phyloP scores from a whole-genome alignment of 1,284 basidiomycete species.

The Thecaphora thlaspeos region DNA sequence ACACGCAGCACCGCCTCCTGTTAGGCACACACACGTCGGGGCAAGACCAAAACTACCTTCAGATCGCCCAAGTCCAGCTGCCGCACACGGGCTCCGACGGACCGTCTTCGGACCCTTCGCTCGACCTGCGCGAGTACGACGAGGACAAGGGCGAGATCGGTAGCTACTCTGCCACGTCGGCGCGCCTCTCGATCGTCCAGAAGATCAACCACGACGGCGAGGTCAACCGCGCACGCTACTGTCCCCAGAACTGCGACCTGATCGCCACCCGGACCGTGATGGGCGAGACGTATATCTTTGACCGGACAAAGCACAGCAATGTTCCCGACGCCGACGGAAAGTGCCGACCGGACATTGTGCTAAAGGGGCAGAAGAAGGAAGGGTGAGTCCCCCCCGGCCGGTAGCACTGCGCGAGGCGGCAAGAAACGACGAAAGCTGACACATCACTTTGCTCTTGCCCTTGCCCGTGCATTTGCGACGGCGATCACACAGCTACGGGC shows the following conservation, averaged over 20 bases:
- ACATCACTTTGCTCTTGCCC: too few relatives aligned
- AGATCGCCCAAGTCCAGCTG: conserved; percentile 86
- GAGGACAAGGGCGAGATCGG: conserved; percentile 73
- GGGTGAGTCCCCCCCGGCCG: conserved; percentile 68
- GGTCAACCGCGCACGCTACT: conserved; percentile 95
- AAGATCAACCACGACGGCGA: conserved; percentile 95
- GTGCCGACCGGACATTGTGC: conserved; percentile 85
- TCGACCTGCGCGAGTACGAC: conserved; percentile 80
- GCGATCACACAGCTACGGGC: conserved; percentile 70
- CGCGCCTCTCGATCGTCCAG: conserved; percentile 85
- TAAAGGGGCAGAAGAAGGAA: conserved; percentile 87
- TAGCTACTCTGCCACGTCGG: conserved; percentile 66
- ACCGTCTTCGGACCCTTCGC: conserved; percentile 62
- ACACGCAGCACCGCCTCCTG: conserved; percentile 87
- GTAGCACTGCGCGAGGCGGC: too few relatives aligned
- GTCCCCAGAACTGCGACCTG: conserved; percentile 96
- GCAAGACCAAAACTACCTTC: conserved; percentile 90
- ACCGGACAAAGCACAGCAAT: conserved; percentile 92
- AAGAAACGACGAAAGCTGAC: too few relatives aligned
- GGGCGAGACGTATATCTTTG: conserved; percentile 90
- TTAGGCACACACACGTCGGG: conserved; percentile 97
- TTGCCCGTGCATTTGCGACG: too few relatives aligned
- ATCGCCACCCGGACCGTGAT: conserved; percentile 90
- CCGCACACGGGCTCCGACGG: conserved; percentile 65
- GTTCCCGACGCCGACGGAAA: conserved; percentile 77